Evolutionary conservation across 2,329 filamentous ascomycete species (phyloP).

Genomic region (Ceratocystis harringtonii): DNA sequence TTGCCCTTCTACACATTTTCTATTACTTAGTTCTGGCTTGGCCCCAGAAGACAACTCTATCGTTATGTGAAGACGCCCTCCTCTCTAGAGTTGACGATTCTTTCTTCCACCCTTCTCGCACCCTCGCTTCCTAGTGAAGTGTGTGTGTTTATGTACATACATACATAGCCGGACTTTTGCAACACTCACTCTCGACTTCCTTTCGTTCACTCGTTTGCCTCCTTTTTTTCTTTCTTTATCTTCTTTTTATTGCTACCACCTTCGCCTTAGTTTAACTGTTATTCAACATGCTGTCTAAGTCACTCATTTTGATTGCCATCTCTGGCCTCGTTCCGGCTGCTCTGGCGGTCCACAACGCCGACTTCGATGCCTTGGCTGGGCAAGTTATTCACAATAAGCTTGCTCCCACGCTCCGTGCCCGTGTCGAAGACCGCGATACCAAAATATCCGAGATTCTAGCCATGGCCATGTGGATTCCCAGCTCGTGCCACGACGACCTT

Average conservation of each 20-base stretch:
- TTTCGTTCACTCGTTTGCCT: neutral
- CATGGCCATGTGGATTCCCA: neutral
- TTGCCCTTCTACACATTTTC: neutral
- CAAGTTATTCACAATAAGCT: neutral
- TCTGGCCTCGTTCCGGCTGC: neutral
- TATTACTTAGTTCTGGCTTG: neutral
- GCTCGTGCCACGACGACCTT: neutral
- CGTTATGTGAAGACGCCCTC: neutral
- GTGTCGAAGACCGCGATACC: neutral
- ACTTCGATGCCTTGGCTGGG: neutral
- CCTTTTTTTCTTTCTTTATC: neutral
- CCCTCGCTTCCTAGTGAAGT: neutral
- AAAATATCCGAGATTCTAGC: neutral
- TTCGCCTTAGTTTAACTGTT: neutral
- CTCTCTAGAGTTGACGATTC: neutral
- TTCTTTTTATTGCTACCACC: neutral
- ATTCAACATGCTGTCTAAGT: neutral
- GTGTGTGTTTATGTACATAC: neutral
- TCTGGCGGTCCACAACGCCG: neutral
- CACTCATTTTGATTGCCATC: constrained; percentile 1
- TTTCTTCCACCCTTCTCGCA: neutral
- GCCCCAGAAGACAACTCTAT: neutral
- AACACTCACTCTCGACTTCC: neutral
- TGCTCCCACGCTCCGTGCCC: neutral
- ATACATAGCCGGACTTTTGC: neutral